A percentile compares a stretch with the other conserved stretches of the same genome.
These are phyloP conservation scores for Hermanozyma aechmeae DNA, from an alignment of 805 yeast genomes.

Conservation along the genomic window DNA sequence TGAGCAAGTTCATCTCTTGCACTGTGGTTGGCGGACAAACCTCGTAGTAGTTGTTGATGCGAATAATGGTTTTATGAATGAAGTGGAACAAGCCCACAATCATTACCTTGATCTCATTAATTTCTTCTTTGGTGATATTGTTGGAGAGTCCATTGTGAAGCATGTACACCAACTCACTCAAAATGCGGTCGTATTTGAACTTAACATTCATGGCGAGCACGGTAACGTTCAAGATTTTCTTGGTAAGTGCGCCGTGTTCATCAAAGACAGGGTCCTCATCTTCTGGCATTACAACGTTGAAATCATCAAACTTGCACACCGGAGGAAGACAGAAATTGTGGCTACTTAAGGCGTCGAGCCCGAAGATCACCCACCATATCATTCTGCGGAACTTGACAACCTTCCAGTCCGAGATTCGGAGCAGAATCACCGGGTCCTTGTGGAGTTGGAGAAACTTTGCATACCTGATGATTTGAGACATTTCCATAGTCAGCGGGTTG, in stretches of 20 bases:
- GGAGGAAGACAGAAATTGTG: slow-evolving; percentile 49
- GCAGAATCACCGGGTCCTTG: slow-evolving; percentile 49
- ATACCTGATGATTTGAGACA: slow-evolving; percentile 46
- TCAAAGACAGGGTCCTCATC: slow-evolving; percentile 30
- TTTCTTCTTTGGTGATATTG: slow-evolving; percentile 31
- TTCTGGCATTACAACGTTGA: slow-evolving; percentile 48
- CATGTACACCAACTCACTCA: slow-evolving; percentile 44
- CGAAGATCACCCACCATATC: slow-evolving; percentile 63
- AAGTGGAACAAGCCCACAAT: slow-evolving; percentile 41
- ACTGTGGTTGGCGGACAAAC: slow-evolving; percentile 27
- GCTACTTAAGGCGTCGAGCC: slow-evolving; percentile 47
- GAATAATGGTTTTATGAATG: slow-evolving; percentile 40
- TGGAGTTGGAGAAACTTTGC: slow-evolving; percentile 49
- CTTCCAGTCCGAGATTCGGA: slow-evolving; percentile 38
- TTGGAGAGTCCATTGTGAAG: slow-evolving; percentile 41
- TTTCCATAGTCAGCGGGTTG: slow-evolving; percentile 46
- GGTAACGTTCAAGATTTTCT: slow-evolving; percentile 32
- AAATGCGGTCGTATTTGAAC: slow-evolving; percentile 40
- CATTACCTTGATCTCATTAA: slow-evolving; percentile 36
- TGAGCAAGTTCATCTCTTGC: slow-evolving; percentile 34
- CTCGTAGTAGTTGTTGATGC: slow-evolving; percentile 24
- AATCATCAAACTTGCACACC: slow-evolving; percentile 41
- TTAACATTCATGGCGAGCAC: slow-evolving; percentile 44
- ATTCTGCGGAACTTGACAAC: slow-evolving; percentile 44
- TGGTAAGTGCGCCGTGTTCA: slow-evolving; percentile 17